Conservation (phyloP, 1,284 basidiomycete species). For the Puccinia novopanici region DNA sequence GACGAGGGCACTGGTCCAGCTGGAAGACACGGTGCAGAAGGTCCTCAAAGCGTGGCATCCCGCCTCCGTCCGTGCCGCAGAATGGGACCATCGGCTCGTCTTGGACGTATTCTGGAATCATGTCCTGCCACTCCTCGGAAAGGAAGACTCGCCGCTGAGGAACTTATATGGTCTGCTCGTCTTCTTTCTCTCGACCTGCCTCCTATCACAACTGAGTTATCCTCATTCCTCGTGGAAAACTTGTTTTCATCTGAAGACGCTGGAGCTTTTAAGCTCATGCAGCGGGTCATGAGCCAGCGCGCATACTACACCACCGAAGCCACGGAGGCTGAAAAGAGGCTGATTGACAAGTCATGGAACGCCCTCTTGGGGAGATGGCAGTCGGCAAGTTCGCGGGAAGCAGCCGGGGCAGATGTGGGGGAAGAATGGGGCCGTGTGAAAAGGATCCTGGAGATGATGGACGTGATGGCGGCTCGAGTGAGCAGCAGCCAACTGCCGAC, state of each 20-base stretch:
- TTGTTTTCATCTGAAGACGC: not conserved
- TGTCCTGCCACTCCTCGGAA: no score
- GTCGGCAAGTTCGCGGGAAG: not conserved
- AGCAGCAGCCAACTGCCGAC: not conserved
- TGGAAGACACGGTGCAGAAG: not conserved
- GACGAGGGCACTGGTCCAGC: not conserved
- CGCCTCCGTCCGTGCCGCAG: not conserved
- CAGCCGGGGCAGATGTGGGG: not conserved
- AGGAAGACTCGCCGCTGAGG: no score
- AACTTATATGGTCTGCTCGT: not conserved
- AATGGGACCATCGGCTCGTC: no score
- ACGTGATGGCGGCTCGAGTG: not conserved
- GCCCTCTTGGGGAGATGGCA: not conserved
- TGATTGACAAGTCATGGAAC: conserved; percentile 3
- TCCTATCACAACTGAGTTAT: no score
- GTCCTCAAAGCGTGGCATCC: not conserved
- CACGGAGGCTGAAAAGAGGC: not conserved
- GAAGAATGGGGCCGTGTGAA: not conserved
- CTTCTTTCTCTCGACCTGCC: no score
- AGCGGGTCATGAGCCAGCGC: not conserved
- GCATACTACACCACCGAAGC: not conserved
- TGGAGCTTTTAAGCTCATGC: not conserved
- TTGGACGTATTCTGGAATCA: no score
- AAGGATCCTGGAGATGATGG: not conserved
- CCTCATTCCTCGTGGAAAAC: not conserved